A percentile compares a stretch with the other conserved stretches of the same genome.
These are phyloP conservation scores for Linum tenue DNA, from an alignment of 345 rosid genomes.

Conservation along the genomic window DNA sequence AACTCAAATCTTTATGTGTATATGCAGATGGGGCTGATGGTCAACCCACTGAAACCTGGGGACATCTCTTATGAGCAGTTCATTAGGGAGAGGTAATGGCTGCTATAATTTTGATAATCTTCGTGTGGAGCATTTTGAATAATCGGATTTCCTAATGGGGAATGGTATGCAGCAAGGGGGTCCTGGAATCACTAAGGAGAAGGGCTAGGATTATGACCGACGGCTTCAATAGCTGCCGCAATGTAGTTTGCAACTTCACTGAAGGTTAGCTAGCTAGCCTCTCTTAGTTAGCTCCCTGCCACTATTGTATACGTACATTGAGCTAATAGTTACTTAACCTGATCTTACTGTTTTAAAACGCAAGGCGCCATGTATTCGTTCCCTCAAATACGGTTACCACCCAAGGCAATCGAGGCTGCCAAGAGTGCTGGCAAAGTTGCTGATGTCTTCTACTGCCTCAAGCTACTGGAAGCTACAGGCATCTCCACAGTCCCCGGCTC, in stretches of 20 bases:
- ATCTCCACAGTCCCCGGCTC: constrained; percentile 99
- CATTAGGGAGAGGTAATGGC: constrained; percentile 66
- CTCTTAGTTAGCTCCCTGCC: not conserved
- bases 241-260: constrained; percentile 91
- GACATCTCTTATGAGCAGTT: constrained; percentile 83
- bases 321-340: not conserved
- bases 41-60: constrained; percentile 87
- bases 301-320: not conserved
- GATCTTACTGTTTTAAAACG: not conserved
- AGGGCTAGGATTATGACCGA: constrained; percentile 95
- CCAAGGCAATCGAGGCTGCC: constrained; percentile 82
- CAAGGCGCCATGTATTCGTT: constrained; percentile 98
- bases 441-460: constrained; percentile 94
- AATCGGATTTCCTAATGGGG: too few relatives aligned
- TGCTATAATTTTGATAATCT: constrained; percentile 3
- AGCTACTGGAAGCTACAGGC: constrained; percentile 95
- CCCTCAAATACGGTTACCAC: constrained; percentile 85
- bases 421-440: constrained; percentile 70
- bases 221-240: constrained; percentile 96
- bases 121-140: too few relatives aligned
- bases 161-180: constrained; percentile 52
- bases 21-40: constrained; percentile 92
- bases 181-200: constrained; percentile 82
- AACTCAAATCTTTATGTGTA: constrained; percentile 5
- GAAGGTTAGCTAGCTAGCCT: constrained; percentile 45